phyloP scores from a whole-genome alignment of 75 land plant genomes.

The Pinus albicaulis region DNA sequence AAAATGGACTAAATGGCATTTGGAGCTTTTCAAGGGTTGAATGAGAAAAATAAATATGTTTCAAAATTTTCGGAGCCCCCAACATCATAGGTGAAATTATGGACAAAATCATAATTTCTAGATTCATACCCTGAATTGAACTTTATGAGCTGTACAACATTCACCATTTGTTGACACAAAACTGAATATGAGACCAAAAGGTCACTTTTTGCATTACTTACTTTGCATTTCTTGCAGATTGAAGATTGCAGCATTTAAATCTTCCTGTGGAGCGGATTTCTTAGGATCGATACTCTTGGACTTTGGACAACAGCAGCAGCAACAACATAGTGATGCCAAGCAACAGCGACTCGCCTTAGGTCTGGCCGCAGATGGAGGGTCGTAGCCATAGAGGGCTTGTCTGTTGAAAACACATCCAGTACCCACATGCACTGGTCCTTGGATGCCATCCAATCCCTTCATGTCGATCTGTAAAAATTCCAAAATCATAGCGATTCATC shows the following conservation, averaged over 20 bases:
- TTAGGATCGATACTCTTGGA: neutral
- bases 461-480: slow-evolving; percentile 62
- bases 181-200: no score
- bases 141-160: no score
- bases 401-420: slow-evolving; percentile 87
- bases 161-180: no score
- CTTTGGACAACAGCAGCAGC: slow-evolving; percentile 22
- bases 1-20: no score
- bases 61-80: no score
- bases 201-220: slow-evolving; percentile 18
- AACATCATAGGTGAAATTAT: no score
- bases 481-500: neutral
- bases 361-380: slow-evolving; percentile 66
- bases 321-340: slow-evolving; percentile 14
- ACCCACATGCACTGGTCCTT: slow-evolving; percentile 95
- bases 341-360: slow-evolving; percentile 52
- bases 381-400: slow-evolving; percentile 91
- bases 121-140: no score
- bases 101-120: no score
- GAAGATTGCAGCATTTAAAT: slow-evolving; percentile 84
- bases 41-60: no score
- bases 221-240: slow-evolving; percentile 84
- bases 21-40: no score
- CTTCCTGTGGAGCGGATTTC: slow-evolving; percentile 29
- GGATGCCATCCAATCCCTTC: slow-evolving; percentile 89